phyloP scores from a whole-genome alignment of 768 basidiomycete species.

The Lenzites betulinus region DNA sequence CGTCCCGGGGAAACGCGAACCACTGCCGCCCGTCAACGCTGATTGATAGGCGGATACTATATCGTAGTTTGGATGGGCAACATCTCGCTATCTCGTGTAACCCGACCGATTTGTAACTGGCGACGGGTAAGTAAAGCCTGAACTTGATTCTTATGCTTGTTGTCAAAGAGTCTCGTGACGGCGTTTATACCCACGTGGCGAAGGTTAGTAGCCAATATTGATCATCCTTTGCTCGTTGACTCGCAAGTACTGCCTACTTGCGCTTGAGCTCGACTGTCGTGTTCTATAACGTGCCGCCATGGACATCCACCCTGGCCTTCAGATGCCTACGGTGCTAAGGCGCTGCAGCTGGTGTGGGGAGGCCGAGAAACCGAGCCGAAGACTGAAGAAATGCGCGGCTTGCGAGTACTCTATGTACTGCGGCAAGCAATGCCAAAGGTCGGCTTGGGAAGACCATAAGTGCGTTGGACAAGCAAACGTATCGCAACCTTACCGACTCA shows the following conservation, averaged over 20 bases:
- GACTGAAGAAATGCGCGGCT: not conserved
- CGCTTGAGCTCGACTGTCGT: too few species aligned
- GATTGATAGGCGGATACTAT: constrained; percentile 30
- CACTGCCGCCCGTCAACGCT: constrained; percentile 60
- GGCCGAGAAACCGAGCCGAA: not conserved
- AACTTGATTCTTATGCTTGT: too few species aligned
- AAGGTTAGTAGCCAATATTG: too few species aligned
- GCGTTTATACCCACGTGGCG: not conserved
- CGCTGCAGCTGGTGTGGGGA: constrained; percentile 2
- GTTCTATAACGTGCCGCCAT: too few species aligned
- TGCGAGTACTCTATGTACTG: constrained; percentile 1
- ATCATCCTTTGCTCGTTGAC: too few species aligned
- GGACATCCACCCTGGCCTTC: not conserved
- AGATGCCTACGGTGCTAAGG: not conserved
- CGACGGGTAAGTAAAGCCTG: too few species aligned
- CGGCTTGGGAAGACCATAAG: constrained; percentile 4
- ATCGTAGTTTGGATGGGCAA: not conserved
- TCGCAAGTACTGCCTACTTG: too few species aligned
- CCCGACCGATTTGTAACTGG: not conserved
- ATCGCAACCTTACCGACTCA: too few species aligned
- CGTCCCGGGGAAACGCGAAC: constrained; percentile 54
- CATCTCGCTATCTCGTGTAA: not conserved
- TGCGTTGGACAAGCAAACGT: too few species aligned
- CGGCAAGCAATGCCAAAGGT: constrained; percentile 3
- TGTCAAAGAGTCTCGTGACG: too few species aligned